Evolutionary conservation across 345 rosid species (phyloP), one percentile per base, ranked within the genome.

Genomic region (Hibiscus tridactylites): DNA sequence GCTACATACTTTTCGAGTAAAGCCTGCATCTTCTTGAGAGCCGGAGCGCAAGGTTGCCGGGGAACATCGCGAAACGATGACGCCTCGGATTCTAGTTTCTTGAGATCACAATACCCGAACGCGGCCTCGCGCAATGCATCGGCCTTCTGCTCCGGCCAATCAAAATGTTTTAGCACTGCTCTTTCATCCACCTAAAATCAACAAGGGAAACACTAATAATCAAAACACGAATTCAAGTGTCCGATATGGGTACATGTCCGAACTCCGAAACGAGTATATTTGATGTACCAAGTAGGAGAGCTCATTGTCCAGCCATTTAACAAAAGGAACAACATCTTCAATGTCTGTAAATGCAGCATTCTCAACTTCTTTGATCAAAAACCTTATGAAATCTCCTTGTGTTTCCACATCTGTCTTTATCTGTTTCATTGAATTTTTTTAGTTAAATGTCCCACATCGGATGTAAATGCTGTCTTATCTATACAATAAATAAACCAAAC

Each of bases 381-480:
- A 21, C 15, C 31, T 21, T 56, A 56, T 56, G 61, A 56, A 56
- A 9, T 56, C 61, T 56, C 61, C 61, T 21, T 56, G 61, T 21
- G 61, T 56, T 56, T 56, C 61, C 29, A 56, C 61, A 21, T 56
- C 61, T 56, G 61, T 56, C 28, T 56, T 56, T 56, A 56, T 56
- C 61, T 56, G 61, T 56, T 56, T 9, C 61, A 7, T 56, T 56
- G 61, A 1, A 7, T 3, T 35, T 35, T 35, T 35, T 35, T 5
- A 35, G 6, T 35, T 39, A 39, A 39, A 39, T 39, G 44, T 31
- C 57, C 68, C 15, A 54, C 59, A 19, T 73, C 69, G 76, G 79
- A 76, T 79, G 75, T 46, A 69, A 71, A 73, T 24, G 64, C 19
- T 78, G 86, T 78, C 84, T 78, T 65, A 78, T 83, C 79, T 74